phyloP scores from a whole-genome alignment of 2,329 filamentous ascomycete genomes.

The Anthostomella pinea region DNA sequence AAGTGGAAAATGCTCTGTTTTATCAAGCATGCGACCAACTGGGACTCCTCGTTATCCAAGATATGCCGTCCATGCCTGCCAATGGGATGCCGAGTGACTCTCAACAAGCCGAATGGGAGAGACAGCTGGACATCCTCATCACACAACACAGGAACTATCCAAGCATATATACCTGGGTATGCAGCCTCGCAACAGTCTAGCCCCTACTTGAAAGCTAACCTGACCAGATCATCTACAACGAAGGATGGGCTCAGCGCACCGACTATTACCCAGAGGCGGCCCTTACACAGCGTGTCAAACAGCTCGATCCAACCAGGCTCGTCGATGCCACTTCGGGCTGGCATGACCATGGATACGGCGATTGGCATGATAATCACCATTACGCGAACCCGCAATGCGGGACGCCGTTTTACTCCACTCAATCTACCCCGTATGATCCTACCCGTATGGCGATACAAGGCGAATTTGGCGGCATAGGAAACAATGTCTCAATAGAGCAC shows the following conservation, averaged over 20 bases:
- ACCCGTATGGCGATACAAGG: conserved; percentile 65
- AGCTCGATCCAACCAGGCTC: conserved; percentile 61
- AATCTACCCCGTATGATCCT: conserved; percentile 54
- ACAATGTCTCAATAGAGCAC: conserved; percentile 60
- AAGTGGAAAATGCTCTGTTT: conserved; percentile 51
- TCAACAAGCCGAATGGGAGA: conserved; percentile 52
- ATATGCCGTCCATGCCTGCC: conserved; percentile 61
- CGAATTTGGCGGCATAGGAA: conserved; percentile 68
- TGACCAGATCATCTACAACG: conserved; percentile 64
- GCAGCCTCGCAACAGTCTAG: conserved; percentile 8
- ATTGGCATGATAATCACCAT: conserved; percentile 68
- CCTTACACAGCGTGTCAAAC: conserved; percentile 52
- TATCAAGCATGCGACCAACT: conserved; percentile 66
- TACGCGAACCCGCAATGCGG: conserved; percentile 71
- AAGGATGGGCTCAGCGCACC: conserved; percentile 65
- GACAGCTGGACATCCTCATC: conserved; percentile 59
- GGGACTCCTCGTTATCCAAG: conserved; percentile 66
- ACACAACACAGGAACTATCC: conserved; percentile 63
- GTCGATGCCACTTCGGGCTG: conserved; percentile 64
- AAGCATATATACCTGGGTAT: conserved; percentile 62
- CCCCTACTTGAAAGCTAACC: neutral
- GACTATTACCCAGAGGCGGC: conserved; percentile 52
- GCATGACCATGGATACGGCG: conserved; percentile 65
- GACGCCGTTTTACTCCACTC: conserved; percentile 62
- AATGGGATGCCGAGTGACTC: conserved; percentile 33